Percentiles rank a stretch among this genome's conserved stretches.
Conservation (phyloP, 2,329 filamentous ascomycete species). For the Ophiostoma triangulosporum region DNA sequence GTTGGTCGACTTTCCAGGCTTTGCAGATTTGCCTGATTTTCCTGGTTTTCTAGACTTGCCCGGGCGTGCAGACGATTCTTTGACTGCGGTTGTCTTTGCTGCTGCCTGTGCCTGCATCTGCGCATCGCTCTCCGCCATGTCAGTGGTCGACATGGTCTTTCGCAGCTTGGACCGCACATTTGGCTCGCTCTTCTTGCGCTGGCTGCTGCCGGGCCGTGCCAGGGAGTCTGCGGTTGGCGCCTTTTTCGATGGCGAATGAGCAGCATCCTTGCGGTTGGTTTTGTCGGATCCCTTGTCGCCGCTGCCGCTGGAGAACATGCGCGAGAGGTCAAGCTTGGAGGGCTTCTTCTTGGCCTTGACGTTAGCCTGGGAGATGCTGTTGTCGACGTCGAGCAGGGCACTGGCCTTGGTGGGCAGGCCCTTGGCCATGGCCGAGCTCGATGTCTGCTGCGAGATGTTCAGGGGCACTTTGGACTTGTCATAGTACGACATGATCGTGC, state of each 20-base stretch:
- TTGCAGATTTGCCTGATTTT: neutral
- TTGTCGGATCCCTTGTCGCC: conserved; percentile 20
- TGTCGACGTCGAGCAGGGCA: conserved; percentile 29
- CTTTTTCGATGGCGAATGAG: conserved; percentile 29
- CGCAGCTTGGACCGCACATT: conserved; percentile 13
- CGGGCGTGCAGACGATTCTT: neutral
- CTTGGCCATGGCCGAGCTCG: conserved; percentile 44
- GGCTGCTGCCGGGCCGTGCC: conserved; percentile 16
- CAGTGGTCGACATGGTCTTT: neutral
- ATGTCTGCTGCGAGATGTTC: conserved; percentile 45
- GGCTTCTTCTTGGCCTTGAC: conserved; percentile 31
- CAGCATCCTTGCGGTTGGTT: neutral
- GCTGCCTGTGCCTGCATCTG: neutral
- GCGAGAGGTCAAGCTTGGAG: conserved; percentile 34
- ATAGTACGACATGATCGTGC: conserved; percentile 42
- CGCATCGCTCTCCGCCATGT: neutral
- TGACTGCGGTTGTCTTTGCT: conserved; percentile 17
- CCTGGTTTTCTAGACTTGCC: neutral
- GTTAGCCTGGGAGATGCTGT: conserved; percentile 16
- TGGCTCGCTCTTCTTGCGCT: conserved; percentile 15
- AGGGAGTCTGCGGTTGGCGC: conserved; percentile 22
- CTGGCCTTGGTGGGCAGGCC: conserved; percentile 35
- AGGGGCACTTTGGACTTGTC: conserved; percentile 42
- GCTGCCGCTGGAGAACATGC: conserved; percentile 25
- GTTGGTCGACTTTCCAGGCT: neutral